A percentile compares a stretch with the other conserved stretches of the same genome.
Conservation (phyloP, 1,284 basidiomycete species). For the Puccinia hordei region DNA sequence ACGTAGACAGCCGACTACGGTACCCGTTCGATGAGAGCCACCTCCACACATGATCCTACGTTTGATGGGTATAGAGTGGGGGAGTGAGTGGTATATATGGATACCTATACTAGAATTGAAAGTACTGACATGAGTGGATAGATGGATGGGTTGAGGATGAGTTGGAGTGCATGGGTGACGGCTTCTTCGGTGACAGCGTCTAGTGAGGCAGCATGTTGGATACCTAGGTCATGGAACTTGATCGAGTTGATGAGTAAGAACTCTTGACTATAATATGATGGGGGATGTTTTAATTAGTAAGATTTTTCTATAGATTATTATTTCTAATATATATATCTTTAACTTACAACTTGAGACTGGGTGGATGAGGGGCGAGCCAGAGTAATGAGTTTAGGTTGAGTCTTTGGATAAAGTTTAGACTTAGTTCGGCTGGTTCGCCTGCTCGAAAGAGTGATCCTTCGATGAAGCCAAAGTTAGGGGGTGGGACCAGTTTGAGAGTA, state of each 20-base stretch:
- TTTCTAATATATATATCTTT: too few species aligned
- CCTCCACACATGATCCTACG: slow-evolving; percentile 48
- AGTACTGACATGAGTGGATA: slow-evolving; percentile 38
- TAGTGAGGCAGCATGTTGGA: slow-evolving; percentile 33
- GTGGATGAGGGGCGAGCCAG: slow-evolving; percentile 36
- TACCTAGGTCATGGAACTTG: slow-evolving; percentile 29
- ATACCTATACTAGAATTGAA: too few species aligned
- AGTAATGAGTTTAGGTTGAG: slow-evolving; percentile 28
- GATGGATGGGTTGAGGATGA: slow-evolving; percentile 28
- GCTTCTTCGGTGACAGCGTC: slow-evolving; percentile 42
- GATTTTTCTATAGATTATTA: too few species aligned
- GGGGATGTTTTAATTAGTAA: too few species aligned
- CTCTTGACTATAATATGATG: slow-evolving; percentile 11
- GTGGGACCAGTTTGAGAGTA: slow-evolving; percentile 21
- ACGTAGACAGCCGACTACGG: slow-evolving; percentile 64
- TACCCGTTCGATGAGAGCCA: slow-evolving; percentile 64
- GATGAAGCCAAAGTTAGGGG: slow-evolving; percentile 41
- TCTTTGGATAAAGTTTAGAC: slow-evolving; percentile 13
- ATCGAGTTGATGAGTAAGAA: neutral
- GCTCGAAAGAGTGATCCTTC: slow-evolving; percentile 24
- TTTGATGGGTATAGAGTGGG: too few species aligned
- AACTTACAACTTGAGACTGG: slow-evolving; percentile 17
- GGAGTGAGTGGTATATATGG: too few species aligned
- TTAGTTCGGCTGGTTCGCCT: slow-evolving; percentile 32
- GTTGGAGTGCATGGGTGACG: slow-evolving; percentile 23